Percentiles rank a stretch among this genome's conserved stretches.
phyloP scores from a whole-genome alignment of 306 rosid genomes.

The Biancaea sappan region DNA sequence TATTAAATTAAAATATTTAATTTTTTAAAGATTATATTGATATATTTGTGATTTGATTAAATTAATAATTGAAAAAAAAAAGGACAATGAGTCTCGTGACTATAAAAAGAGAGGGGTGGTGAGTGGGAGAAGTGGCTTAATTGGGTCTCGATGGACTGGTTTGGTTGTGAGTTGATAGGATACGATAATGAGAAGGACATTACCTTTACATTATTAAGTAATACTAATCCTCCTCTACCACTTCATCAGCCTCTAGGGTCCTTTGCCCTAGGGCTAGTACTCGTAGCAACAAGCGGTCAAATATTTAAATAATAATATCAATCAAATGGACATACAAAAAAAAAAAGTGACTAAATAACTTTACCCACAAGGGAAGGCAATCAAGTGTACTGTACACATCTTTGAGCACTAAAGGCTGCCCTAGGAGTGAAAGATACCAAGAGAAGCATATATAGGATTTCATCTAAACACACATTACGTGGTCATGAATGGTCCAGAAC shows the following conservation, averaged over 20 bases:
- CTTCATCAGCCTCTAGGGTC: constrained; percentile 29
- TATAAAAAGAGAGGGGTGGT: constrained; percentile 47
- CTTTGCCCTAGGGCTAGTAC: constrained; percentile 25
- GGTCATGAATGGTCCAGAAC: constrained; percentile 56
- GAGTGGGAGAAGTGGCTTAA: constrained; percentile 28
- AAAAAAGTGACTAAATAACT: constrained; percentile 16
- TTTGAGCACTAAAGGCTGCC: constrained; percentile 46
- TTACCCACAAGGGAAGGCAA: constrained; percentile 41
- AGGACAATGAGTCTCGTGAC: constrained; percentile 90
- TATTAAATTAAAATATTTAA: no score
- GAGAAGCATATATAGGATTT: constrained; percentile 45
- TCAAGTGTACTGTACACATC: constrained; percentile 35
- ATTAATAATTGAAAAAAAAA: not conserved
- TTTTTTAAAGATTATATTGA: no score
- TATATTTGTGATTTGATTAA: no score
- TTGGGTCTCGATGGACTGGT: constrained; percentile 50
- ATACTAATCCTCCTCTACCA: constrained; percentile 11
- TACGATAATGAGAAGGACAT: constrained; percentile 36
- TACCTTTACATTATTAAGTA: constrained; percentile 28
- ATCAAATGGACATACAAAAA: constrained; percentile 5
- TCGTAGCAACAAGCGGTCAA: not conserved
- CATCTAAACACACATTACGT: constrained; percentile 50
- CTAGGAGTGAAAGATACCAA: constrained; percentile 45
- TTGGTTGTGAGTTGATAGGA: constrained; percentile 52
- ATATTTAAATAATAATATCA: constrained; percentile 27